Conservation (phyloP, 1,284 basidiomycete species). For the Pulveroboletus ridleyi region DNA sequence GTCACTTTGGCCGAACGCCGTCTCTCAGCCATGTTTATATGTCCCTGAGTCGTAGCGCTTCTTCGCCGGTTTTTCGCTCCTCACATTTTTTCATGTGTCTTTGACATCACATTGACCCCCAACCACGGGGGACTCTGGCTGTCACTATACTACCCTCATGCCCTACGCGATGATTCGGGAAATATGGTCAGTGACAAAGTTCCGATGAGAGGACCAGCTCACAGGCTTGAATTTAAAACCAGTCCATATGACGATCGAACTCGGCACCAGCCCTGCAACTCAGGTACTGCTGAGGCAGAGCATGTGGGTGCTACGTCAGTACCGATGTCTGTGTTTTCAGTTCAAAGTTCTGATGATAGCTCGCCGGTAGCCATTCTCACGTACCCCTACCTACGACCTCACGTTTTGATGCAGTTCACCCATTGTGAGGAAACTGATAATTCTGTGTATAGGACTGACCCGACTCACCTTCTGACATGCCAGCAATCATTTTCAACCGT, state of each 20-base stretch:
- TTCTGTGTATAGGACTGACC: neutral
- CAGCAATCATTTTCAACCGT: constrained; percentile 17
- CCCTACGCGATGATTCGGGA: constrained; percentile 22
- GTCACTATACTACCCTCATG: constrained; percentile 4
- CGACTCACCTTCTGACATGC: constrained; percentile 9
- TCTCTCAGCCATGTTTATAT: constrained; percentile 31
- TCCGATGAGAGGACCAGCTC: neutral
- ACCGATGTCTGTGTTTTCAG: neutral
- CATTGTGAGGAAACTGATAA: constrained; percentile 21
- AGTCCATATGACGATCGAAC: constrained; percentile 21
- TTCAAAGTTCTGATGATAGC: constrained; percentile 15
- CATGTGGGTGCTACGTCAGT: constrained; percentile 22
- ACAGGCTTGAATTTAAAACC: constrained; percentile 8
- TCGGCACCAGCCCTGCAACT: neutral
- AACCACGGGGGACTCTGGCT: constrained; percentile 16
- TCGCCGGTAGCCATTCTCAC: constrained; percentile 17
- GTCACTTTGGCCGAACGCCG: constrained; percentile 18
- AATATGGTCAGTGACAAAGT: constrained; percentile 18
- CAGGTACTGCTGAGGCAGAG: constrained; percentile 5
- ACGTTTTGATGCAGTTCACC: constrained; percentile 6
- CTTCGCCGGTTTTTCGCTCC: constrained; percentile 8
- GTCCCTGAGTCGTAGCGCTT: constrained; percentile 12
- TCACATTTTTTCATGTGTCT: constrained; percentile 27
- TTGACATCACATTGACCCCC: constrained; percentile 19
- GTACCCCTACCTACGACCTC: constrained; percentile 3